Percentiles rank a stretch among this genome's conserved stretches.
These are phyloP conservation scores for Nannizziopsis barbatae DNA, from an alignment of 2,329 filamentous ascomycete species.

Conservation along the genomic window DNA sequence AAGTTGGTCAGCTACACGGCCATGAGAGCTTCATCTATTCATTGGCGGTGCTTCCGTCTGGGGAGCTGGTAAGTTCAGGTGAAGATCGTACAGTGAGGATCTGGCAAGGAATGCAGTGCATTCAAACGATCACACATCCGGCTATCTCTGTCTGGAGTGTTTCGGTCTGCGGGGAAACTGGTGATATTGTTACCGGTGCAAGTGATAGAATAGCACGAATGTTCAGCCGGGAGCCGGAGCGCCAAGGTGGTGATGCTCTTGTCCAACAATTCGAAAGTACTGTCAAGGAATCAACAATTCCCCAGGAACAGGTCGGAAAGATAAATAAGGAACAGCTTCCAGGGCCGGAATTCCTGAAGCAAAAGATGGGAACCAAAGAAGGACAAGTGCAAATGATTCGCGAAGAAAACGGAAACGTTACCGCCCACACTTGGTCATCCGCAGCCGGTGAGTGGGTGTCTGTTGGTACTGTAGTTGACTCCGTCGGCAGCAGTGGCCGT, in stretches of 20 bases:
- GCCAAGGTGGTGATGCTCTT: constrained; percentile 57
- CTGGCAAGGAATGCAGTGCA: constrained; percentile 71
- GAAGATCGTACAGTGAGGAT: constrained; percentile 89
- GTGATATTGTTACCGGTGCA: constrained; percentile 86
- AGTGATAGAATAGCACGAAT: constrained; percentile 79
- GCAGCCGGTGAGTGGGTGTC: constrained; percentile 65
- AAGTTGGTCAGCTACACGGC: constrained; percentile 66
- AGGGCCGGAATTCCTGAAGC: constrained; percentile 72
- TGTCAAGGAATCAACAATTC: constrained; percentile 73
- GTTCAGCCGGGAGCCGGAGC: constrained; percentile 62
- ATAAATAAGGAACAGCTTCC: constrained; percentile 90
- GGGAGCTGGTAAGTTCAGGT: constrained; percentile 79
- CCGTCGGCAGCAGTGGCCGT: constrained; percentile 68
- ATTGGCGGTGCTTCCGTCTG: constrained; percentile 62
- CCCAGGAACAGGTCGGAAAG: constrained; percentile 68
- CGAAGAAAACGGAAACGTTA: constrained; percentile 68
- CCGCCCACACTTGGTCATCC: constrained; percentile 77
- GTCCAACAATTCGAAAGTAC: constrained; percentile 68
- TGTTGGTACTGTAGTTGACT: constrained; percentile 88
- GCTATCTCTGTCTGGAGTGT: constrained; percentile 95
- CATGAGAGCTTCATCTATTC: constrained; percentile 96
- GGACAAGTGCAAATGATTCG: constrained; percentile 89
- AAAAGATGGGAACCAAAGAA: constrained; percentile 82
- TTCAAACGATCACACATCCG: constrained; percentile 93
- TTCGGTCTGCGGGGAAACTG: constrained; percentile 66